These are phyloP conservation scores for Moesziomyces aphidis DNA, from an alignment of 1,284 basidiomycete species.

Conservation along the genomic window DNA sequence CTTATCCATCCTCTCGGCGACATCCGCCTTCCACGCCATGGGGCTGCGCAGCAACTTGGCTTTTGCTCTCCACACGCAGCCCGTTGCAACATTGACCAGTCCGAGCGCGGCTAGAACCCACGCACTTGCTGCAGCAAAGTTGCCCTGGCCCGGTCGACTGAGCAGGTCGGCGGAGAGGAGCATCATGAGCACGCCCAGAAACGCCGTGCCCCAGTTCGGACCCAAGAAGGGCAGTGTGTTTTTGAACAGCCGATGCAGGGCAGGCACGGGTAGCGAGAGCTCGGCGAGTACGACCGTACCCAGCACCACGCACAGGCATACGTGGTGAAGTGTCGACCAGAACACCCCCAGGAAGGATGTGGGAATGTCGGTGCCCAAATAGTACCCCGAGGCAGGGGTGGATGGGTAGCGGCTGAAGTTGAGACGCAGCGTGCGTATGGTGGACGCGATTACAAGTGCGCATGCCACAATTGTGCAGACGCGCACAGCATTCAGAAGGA, in stretches of 20 bases:
- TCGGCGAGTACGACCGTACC: conserved; percentile 44
- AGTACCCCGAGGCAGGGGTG: conserved; percentile 12
- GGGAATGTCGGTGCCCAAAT: conserved; percentile 51
- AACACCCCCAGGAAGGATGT: conserved; percentile 52
- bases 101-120: conserved; percentile 38
- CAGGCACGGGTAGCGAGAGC: conserved; percentile 34
- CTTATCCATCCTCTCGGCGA: conserved; percentile 32
- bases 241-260: conserved; percentile 39
- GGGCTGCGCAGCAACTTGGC: conserved; percentile 31
- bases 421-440: conserved; percentile 17
- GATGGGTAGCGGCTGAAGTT: conserved; percentile 31
- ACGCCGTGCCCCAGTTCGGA: conserved; percentile 45
- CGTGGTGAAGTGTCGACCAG: conserved; percentile 53
- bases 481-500: conserved; percentile 43
- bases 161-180: conserved; percentile 34
- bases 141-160: conserved; percentile 7
- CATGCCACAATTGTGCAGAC: conserved; percentile 38
- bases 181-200: conserved; percentile 46
- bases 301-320: conserved; percentile 23
- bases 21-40: conserved; percentile 29
- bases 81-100: conserved; percentile 20
- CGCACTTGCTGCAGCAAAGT: conserved; percentile 22
- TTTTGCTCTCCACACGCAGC: conserved; percentile 34
- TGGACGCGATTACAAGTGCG: conserved; percentile 31
- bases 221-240: conserved; percentile 50